Evolutionary conservation across 176 grass and related monocot species (phyloP), one percentile per base, ranked within the genome.

Genomic region (Luzula sylvatica): DNA sequence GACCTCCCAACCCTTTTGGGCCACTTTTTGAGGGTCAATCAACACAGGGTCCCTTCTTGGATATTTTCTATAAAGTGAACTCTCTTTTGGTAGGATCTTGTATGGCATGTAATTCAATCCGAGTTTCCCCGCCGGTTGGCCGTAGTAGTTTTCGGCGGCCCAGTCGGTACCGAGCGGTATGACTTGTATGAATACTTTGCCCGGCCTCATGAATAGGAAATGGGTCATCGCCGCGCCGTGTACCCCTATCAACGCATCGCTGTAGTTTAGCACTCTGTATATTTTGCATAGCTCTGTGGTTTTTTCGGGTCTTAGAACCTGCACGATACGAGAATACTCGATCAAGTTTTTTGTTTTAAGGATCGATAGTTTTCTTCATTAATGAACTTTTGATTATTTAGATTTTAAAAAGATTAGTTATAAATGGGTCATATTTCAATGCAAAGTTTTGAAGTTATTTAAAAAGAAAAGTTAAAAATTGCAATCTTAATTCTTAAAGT

Each of bases 191-290:
- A 96, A 82, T 71, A 86, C 81, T 68, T 78, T 82, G 0, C 80
- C 80, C 0, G 92, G 85, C 0, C 84, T 72, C 78, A 98, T 82
- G 71, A 90, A 98, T 2, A 98, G 53, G 52, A 98, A 83, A 48
- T 98, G 85, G 39, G 81, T 90, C 93, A 98, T 86, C 21, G 84
- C 93, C 5, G 93, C 86, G 35, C 93, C 93, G 71, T 98, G 93
- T 20, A 98, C 86, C 12, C 93, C 93, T 5, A 98, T 58, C 92
- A 98, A 82, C 18, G 78, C 92, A 55, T 98, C 92, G 76, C 92
- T 90, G 32, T 53, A 72, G 71, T 89, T 89, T 14, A 89, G 63
- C 12, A 57, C 78, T 1, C 46, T 35, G 82, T 85, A 90, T 23
- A 90, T 86, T 67, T 82, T 88, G 54, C 71, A 79, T 29, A 86